A percentile compares a stretch with the other conserved stretches of the same genome.
phyloP scores from a whole-genome alignment of 371 early-diverging fungal genomes.

The Apophysomyces sp. region DNA sequence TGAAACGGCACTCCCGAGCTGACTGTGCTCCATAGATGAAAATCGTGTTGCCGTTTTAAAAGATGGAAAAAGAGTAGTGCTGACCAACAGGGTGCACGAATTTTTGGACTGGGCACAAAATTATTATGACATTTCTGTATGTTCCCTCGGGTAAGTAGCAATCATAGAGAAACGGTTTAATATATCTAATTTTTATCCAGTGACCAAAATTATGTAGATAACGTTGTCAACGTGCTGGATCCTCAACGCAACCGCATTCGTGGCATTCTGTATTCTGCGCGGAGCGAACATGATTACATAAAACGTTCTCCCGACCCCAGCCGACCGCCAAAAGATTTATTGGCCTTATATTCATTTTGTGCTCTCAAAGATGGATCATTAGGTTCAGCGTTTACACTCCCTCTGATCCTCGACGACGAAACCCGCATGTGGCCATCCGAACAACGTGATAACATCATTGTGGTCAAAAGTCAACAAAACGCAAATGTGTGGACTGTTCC shows the following conservation, averaged over 20 bases:
- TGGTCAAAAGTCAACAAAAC: constrained; percentile 58
- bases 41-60: constrained; percentile 60
- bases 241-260: constrained; percentile 60
- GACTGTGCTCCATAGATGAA: constrained; percentile 38
- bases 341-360: constrained; percentile 68
- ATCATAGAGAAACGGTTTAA: too few relatives aligned
- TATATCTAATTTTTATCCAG: neutral
- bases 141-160: constrained; percentile 67
- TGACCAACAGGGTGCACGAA: constrained; percentile 71
- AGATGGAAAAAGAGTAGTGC: constrained; percentile 68
- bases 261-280: constrained; percentile 71
- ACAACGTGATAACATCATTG: constrained; percentile 80
- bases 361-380: constrained; percentile 47
- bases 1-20: neutral
- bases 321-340: constrained; percentile 73
- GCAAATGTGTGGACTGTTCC: constrained; percentile 69
- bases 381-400: constrained; percentile 51
- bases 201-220: constrained; percentile 77
- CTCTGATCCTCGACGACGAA: constrained; percentile 76
- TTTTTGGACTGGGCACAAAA: constrained; percentile 77
- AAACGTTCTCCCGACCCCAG: constrained; percentile 43
- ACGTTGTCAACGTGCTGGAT: constrained; percentile 69
- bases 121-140: constrained; percentile 72
- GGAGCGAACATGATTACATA: constrained; percentile 70
- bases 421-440: constrained; percentile 76